Base-by-base conservation (phyloP, 441 rosid genomes). In the Gossypium gossypioides region DNA sequence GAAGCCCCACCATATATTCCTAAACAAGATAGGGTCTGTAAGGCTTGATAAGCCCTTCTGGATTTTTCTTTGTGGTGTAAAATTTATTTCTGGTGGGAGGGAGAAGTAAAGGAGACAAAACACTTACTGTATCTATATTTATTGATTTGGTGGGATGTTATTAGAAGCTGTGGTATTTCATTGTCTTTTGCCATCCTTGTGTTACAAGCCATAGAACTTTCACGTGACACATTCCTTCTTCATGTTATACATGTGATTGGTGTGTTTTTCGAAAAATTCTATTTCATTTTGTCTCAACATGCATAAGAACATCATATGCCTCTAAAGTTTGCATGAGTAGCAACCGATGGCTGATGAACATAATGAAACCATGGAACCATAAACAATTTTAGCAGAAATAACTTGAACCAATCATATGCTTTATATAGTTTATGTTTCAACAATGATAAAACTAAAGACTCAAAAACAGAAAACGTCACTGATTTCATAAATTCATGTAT, bases 51-150 rank as follows among this genome's bases (percentile, higher is more conserved):
- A 69, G 72, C 76, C 78, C 72, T 81, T 80, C 84, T 84, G 81
- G 79, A 78, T 72, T 84, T 75, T 79, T 73, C 79, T 74, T 73
- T 80, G 75, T 81, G 77, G 61, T 86, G 86, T 85, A 84, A 86
- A 83, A 83, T 84, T 80, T 76, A 76, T 80, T 78, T 80, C 77
- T 74, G 80, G 75, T 74, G 74, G 70, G 79, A 75, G 74, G 70
- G 79, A 74, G 75, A 68, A 71, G 61, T 67, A 80, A 58, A 78
- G 72, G 58, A 69, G 76, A 75, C 72, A 72, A 29, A 71, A 37
- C 54, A 72, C 68, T 74, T 78, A 58, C 73, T 85, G 89, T 86
- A 85, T 87, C 76, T 85, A 86, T 87, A 78, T 85, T 78, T 75
- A 82, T 80, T 72, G 61, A 78, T 77, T 76, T 78, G 80, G 74